These are phyloP conservation scores for Diaporthe capsici DNA, from an alignment of 2,329 filamentous ascomycete species.

Conservation along the genomic window DNA sequence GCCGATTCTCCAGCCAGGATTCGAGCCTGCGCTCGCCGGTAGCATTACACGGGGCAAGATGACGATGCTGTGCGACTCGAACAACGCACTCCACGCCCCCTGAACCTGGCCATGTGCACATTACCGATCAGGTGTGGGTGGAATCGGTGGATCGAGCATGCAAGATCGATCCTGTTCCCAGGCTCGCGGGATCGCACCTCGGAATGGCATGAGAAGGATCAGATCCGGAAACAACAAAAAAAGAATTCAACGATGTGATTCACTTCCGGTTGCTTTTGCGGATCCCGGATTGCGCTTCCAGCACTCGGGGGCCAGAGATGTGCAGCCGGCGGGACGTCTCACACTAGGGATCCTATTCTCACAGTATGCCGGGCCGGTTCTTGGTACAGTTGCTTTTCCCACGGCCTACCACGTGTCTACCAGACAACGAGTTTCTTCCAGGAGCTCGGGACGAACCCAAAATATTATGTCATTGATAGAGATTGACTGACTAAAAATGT, in stretches of 20 bases:
- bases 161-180: constrained; percentile 25
- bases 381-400: constrained; percentile 7
- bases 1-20: constrained; percentile 24
- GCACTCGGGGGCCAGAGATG: not conserved
- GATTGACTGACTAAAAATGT: not conserved
- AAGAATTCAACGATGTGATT: not conserved
- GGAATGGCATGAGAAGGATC: not conserved
- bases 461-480: not conserved
- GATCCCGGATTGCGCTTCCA: constrained; percentile 5
- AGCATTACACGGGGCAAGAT: constrained; percentile 4
- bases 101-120: not conserved
- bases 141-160: constrained; percentile 13
- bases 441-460: not conserved
- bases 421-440: constrained; percentile 1
- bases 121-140: constrained; percentile 8
- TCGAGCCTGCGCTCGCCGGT: not conserved
- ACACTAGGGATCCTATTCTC: not conserved
- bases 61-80: constrained; percentile 21
- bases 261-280: constrained; percentile 5
- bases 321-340: constrained; percentile 15
- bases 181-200: not conserved
- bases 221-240: constrained; percentile 4
- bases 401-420: constrained; percentile 8
- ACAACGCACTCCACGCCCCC: not conserved
- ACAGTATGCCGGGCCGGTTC: not conserved